These are phyloP conservation scores for Coniferiporia sulphurascens DNA, from an alignment of 1,284 basidiomycete species.

Conservation along the genomic window DNA sequence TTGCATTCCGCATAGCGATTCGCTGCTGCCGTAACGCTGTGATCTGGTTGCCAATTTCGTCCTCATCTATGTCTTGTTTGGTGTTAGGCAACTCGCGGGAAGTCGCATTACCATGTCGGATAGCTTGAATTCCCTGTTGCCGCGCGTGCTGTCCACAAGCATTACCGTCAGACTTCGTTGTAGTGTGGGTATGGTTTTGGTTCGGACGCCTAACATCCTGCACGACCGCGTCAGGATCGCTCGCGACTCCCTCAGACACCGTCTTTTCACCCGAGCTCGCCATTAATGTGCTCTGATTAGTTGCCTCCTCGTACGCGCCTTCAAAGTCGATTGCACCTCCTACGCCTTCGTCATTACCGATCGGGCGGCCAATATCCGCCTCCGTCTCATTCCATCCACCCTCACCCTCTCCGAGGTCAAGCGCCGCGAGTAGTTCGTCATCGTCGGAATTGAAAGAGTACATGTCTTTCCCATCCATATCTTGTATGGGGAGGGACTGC, in stretches of 20 bases:
- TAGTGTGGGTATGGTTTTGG: background rate
- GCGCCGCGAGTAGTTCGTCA: constrained; percentile 52
- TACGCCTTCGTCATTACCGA: constrained; percentile 44
- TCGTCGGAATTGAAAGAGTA: constrained; percentile 59
- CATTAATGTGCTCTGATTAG: constrained; percentile 9
- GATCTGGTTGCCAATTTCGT: constrained; percentile 2
- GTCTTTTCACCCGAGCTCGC: constrained; percentile 11
- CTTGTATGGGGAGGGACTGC: background rate
- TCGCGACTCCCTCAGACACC: constrained; percentile 2
- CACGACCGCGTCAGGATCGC: background rate
- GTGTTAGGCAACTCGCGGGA: background rate
- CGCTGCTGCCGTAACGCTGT: constrained; percentile 5
- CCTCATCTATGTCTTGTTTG: background rate
- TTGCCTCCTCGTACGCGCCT: constrained; percentile 12
- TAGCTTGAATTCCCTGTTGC: background rate
- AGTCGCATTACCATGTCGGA: background rate
- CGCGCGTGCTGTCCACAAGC: background rate
- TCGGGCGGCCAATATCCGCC: constrained; percentile 31
- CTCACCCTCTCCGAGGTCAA: constrained; percentile 54
- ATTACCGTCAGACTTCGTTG: background rate
- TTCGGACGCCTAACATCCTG: background rate
- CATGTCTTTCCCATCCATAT: constrained; percentile 32
- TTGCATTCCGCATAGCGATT: background rate
- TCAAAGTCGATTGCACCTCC: constrained; percentile 18
- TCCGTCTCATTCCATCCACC: constrained; percentile 31